These are phyloP conservation scores for Acmispon strigosus DNA, from an alignment of 306 rosid species.

Conservation along the genomic window DNA sequence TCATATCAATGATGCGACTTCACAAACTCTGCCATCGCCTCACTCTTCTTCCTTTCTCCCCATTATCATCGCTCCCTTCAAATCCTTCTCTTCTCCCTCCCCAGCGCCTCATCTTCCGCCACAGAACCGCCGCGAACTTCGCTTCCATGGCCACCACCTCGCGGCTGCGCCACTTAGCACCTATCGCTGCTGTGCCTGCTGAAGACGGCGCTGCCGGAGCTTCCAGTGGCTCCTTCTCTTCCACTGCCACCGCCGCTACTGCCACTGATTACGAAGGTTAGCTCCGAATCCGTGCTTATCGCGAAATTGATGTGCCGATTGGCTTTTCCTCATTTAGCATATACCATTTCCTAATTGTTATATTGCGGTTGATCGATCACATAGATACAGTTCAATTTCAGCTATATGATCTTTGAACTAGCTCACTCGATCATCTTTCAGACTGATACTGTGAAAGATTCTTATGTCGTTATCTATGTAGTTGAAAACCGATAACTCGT, in stretches of 20 bases:
- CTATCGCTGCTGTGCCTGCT: constrained; percentile 34
- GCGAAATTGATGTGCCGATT: not conserved
- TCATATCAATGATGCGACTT: constrained; percentile 40
- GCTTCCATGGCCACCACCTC: constrained; percentile 43
- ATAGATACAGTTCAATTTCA: not conserved
- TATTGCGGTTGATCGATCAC: not conserved
- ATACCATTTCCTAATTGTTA: not conserved
- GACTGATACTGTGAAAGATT: not conserved
- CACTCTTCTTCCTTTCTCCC: constrained; percentile 32
- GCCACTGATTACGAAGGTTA: constrained; percentile 58
- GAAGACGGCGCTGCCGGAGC: constrained; percentile 41
- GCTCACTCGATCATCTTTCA: not conserved
- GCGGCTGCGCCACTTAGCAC: constrained; percentile 43
- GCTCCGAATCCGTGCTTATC: not conserved
- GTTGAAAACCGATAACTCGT: not conserved
- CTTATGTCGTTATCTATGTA: not conserved
- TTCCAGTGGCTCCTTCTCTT: constrained; percentile 42
- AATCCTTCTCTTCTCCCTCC: constrained; percentile 35
- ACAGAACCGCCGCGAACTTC: constrained; percentile 16
- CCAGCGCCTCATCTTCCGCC: constrained; percentile 19
- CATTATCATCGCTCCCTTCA: constrained; percentile 25
- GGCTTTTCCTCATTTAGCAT: not conserved
- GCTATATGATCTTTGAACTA: not conserved
- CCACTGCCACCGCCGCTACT: constrained; percentile 29
- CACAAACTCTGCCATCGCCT: constrained; percentile 55